These are phyloP conservation scores for Neospora caninum DNA, from an alignment of 169 alveolate genomes.

Conservation along the genomic window DNA sequence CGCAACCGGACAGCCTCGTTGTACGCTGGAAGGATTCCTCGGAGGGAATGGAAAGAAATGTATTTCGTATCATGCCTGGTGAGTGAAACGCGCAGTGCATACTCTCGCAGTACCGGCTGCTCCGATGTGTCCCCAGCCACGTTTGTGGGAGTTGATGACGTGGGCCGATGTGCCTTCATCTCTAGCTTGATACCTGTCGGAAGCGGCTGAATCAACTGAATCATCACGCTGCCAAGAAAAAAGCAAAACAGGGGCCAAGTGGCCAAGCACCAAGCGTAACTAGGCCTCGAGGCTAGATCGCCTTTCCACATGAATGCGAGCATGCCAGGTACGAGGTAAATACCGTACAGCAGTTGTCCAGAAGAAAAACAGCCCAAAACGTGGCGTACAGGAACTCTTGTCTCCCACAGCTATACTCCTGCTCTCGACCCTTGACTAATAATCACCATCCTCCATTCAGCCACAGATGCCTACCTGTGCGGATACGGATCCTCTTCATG, in stretches of 20 bases:
- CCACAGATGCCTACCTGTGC: slow-evolving; percentile 35
- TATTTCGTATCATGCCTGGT: slow-evolving; percentile 63
- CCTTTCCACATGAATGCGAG: neutral
- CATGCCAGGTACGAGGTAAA: too few species aligned
- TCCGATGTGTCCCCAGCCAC: neutral
- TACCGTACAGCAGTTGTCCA: neutral
- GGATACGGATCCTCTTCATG: slow-evolving; percentile 53
- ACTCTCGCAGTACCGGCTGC: slow-evolving; percentile 57
- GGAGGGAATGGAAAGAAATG: slow-evolving; percentile 53
- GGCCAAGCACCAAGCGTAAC: neutral
- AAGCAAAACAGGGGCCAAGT: neutral
- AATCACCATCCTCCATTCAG: neutral
- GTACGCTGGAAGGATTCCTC: slow-evolving; percentile 64
- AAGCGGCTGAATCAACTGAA: slow-evolving; percentile 63
- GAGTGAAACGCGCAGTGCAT: slow-evolving; percentile 61
- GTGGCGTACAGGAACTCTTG: neutral
- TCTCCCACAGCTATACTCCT: too few species aligned
- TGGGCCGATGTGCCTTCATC: slow-evolving; percentile 45
- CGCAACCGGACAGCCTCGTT: slow-evolving; percentile 64
- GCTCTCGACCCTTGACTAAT: neutral
- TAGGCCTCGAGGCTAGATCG: neutral
- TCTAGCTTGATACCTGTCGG: slow-evolving; percentile 64
- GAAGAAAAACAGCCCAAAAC: too few species aligned
- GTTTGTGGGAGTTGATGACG: neutral
- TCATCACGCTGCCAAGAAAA: slow-evolving; percentile 46